Base-by-base conservation (phyloP, 441 rosid genomes). In the Euphorbia corollata region DNA sequence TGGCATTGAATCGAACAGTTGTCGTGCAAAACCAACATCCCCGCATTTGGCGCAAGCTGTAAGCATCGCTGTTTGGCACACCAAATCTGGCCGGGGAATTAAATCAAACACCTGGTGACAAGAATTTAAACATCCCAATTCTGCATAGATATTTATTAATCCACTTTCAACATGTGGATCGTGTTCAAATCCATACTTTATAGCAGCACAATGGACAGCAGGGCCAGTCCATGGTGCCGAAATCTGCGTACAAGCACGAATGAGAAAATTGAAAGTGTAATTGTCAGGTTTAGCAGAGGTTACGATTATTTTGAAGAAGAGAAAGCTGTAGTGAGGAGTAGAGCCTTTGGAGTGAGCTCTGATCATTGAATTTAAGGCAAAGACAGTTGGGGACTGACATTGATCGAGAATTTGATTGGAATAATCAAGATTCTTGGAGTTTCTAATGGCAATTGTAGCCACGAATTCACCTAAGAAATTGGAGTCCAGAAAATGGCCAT, bases 321-420 rank as follows among this genome's bases (percentile, higher is more conserved):
- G 70, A 43, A 87, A 84, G 78, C 86, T 72, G 50, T 63, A 70
- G 4, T 71, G 77, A 10, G 83, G 83, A 34, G 72, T 66, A 32
- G 71, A 70, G 80, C 80, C 38, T 56, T 75, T 83, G 72, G 82
- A 85, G 72, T 81, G 79, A 20, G 79, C 88, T 74, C 90, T 72
- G 75, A 83, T 85, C 80, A 87, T 74, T 58, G 88, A 76, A 59
- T 87, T 87, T 50, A 83, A 79, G 61, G 82, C 71, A 66, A 83
- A 87, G 58, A 85, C 64, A 27, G 85, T 83, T 23, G 87, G 88
- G 20, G 50, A 50, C 34, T 64, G 22, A 47, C 85, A 87, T 34
- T 73, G 80, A 36, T 80, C 76, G 15, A 87, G 80, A 64, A 87
- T 65, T 59, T 59, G 79, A 60, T 67, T 45, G 22, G 83, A 82